Evolutionary conservation across 2,329 filamentous ascomycete genomes (phyloP), one percentile per base, ranked within the genome.

Genomic region (Aspergillus transmontanensis): DNA sequence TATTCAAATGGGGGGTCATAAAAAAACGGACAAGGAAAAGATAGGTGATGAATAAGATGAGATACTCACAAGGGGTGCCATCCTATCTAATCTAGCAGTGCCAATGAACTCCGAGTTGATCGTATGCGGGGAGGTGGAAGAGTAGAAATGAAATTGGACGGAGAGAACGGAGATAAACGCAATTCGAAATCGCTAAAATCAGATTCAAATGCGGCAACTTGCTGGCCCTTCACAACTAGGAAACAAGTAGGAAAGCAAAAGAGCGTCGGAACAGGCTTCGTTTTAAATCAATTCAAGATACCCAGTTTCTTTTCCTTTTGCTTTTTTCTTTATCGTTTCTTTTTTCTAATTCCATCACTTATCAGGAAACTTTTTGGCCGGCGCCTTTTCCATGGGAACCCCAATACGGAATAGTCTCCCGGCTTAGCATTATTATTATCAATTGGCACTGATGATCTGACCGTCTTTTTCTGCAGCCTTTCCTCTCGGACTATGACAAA

Each of bases 1-100:
- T 19, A 41, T 7, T 23, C 23, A 36, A 39, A 14, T 0, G 16
- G 50, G 10, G 9, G 4, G 26, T 16, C 36, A 21, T 2, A 23
- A 43, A n/a, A 14, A 23, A 23, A 34, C 6, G 9, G 30, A 45
- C 19, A n/a, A 7, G 30, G 36, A 10, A 21, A 53, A 41, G 54
- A 11, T 19, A 48, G 6, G 28, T 14, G 11, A 16, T 30, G 5
- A 14, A 12, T 28, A 55, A 32, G 34, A 41, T 21, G 19, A 16
- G 58, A 39, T 46, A 66, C 73, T 68, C 67, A 76, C 74, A 58
- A 66, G 61, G 60, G 72, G 69, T 58, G 72, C 71, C 74, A 76
- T 76, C 53, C 39, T 61, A 34, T 41, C 23, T 26, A 43, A 36
- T 43, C 39, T n/a, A 14, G 19, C 41, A 55, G 48, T 58, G 45